Conservation (phyloP, 805 yeast genomes). For the Candida broadrunensis region DNA sequence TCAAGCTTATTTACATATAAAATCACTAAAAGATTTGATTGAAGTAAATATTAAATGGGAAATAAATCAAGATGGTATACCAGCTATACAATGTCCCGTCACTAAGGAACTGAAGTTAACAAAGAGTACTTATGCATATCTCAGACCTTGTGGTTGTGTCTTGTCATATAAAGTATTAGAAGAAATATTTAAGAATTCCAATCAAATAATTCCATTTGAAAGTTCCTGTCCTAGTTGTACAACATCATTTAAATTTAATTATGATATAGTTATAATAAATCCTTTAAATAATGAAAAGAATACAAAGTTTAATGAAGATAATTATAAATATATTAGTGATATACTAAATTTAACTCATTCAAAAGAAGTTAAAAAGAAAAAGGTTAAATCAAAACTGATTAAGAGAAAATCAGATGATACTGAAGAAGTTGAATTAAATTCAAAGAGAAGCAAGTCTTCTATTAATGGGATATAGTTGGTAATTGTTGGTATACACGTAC, state of each 20-base stretch:
- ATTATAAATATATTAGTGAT: conserved; percentile 8
- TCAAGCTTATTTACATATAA: conserved; percentile 17
- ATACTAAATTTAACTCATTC: conserved; percentile 20
- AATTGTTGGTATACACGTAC: too few species aligned
- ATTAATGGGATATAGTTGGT: too few species aligned
- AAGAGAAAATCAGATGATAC: neutral
- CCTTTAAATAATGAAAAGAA: conserved; percentile 13
- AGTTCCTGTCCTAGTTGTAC: conserved; percentile 31
- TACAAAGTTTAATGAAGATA: conserved; percentile 11
- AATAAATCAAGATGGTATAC: conserved; percentile 3
- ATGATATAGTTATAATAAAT: conserved; percentile 32
- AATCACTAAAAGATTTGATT: conserved; percentile 22
- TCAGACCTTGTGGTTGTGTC: conserved; percentile 40
- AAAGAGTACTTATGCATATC: conserved; percentile 20
- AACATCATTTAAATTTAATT: conserved; percentile 14
- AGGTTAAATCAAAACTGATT: conserved; percentile 1
- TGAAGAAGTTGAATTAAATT: too few species aligned
- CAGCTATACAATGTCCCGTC: conserved; percentile 30
- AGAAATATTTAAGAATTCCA: conserved; percentile 12
- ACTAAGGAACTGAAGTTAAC: conserved; percentile 16
- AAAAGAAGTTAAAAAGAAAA: conserved; percentile 15
- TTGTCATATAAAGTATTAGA: conserved; percentile 21
- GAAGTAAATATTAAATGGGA: conserved; percentile 21
- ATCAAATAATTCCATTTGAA: conserved; percentile 5
- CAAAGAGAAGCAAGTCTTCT: too few species aligned